Percentiles rank a stretch among this genome's conserved stretches.
These are phyloP conservation scores for Penicillium sp. DNA, from an alignment of 2,329 filamentous ascomycete species.

Conservation along the genomic window DNA sequence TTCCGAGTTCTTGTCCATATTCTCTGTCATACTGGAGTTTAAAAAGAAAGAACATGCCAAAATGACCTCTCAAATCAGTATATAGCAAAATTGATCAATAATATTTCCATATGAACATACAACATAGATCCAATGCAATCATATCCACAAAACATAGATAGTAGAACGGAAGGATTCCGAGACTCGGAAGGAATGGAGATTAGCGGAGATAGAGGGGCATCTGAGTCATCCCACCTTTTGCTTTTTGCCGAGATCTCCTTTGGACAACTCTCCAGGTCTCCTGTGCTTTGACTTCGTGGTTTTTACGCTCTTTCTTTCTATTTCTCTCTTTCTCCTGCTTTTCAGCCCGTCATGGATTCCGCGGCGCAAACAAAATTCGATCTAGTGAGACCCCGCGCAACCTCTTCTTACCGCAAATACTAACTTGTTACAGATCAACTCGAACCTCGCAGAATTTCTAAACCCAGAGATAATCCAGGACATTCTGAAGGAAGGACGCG, in stretches of 20 bases:
- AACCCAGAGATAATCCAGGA: slow-evolving; percentile 57
- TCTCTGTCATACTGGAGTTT: slow-evolving; percentile 13
- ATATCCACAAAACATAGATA: background rate
- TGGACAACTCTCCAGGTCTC: background rate
- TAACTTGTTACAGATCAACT: slow-evolving; percentile 54
- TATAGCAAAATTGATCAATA: slow-evolving; percentile 13
- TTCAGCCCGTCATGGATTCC: background rate
- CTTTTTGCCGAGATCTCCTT: background rate
- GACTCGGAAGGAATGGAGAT: background rate
- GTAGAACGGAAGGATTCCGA: background rate
- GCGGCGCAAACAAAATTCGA: background rate
- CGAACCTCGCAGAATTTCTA: slow-evolving; percentile 77
- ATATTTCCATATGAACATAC: background rate
- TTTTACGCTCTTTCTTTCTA: background rate
- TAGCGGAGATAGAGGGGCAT: background rate
- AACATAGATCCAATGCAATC: background rate
- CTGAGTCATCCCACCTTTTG: background rate
- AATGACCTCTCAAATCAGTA: slow-evolving; percentile 7
- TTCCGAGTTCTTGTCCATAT: slow-evolving; percentile 12
- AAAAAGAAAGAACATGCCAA: slow-evolving; percentile 9
- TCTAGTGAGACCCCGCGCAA: background rate
- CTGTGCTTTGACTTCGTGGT: background rate
- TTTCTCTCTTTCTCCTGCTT: background rate
- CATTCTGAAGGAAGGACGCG: slow-evolving; percentile 27
- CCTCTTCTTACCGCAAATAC: background rate